These are phyloP conservation scores for Beta macrorhiza DNA, from an alignment of 179 eudicot species.

Conservation along the genomic window DNA sequence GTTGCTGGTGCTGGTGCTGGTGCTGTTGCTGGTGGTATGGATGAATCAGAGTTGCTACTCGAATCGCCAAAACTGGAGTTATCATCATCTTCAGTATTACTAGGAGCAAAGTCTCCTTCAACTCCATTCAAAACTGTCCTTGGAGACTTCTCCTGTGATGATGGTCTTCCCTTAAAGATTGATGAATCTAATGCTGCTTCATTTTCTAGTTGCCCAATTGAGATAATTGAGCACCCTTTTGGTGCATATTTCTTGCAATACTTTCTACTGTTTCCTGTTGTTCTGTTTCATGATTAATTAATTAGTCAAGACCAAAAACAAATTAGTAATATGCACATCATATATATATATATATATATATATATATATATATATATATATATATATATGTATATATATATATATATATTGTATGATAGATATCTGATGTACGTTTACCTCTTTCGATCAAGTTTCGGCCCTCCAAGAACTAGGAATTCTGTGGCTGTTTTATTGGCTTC, in stretches of 20 bases:
- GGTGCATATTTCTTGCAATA: slow-evolving; percentile 61
- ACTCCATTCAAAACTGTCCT: slow-evolving; percentile 50
- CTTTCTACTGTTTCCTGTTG: slow-evolving; percentile 29
- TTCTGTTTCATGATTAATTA: slow-evolving; percentile 25
- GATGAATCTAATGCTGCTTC: slow-evolving; percentile 3
- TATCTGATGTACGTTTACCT: slow-evolving; percentile 31
- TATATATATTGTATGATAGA: no score
- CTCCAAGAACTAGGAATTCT: slow-evolving; percentile 52
- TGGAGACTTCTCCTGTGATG: slow-evolving; percentile 49
- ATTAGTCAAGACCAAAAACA: background rate
- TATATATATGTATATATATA: no score
- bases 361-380: no score
- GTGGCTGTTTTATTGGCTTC: slow-evolving; percentile 60
- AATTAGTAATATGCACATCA: no score
- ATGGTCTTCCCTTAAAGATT: slow-evolving; percentile 3
- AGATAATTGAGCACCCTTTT: slow-evolving; percentile 63
- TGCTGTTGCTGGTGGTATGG: slow-evolving; percentile 21
- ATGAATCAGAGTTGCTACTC: slow-evolving; percentile 40
- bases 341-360: no score
- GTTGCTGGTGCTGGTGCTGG: background rate
- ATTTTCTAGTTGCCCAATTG: slow-evolving; percentile 38
- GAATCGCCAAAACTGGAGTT: slow-evolving; percentile 48
- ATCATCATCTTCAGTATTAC: slow-evolving; percentile 46
- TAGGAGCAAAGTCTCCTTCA: slow-evolving; percentile 47
- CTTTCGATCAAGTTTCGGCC: slow-evolving; percentile 35